Base-by-base conservation (phyloP, 345 rosid species). In the Carallia pectinifolia region DNA sequence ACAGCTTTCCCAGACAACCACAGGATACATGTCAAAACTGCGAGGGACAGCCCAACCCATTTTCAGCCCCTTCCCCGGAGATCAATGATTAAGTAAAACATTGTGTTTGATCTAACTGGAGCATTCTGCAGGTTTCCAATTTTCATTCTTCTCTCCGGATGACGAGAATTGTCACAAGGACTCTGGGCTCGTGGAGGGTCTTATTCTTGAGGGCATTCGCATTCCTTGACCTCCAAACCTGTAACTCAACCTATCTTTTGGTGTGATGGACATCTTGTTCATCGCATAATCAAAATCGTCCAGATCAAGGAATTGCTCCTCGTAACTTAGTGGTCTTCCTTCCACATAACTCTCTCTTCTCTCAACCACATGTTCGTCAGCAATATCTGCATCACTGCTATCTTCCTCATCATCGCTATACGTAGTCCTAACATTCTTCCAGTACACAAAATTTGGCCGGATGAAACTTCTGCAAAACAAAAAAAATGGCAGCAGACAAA, bases 181-280 rank as follows among this genome's bases (percentile, higher is more conserved):
- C 67, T 75, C 81, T 1, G 87, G 95, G 74, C 97, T 86, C 17
- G 80, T 90, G 16, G 93, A 90, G 29, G 98, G 95, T 71, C 95
- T 76, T 55, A 90, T 81, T 73, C 58, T 86, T 0, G 90, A 90
- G 12, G 97, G 97, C 97, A 92, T 92, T 69, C 74, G 84, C 67
- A 68, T 29, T 30, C 73, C 81, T 66, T 74, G 73, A 60, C 69
- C 82, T 0, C 83, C 85, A 38, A 76, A 79, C 75, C 67, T 71
- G 71, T 13, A 73, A 54, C 53, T 69, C 31, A 66, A 78, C 27
- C 83, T 69, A 63, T 81, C 81, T 77, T 82, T 89, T 0, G 96
- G 96, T 5, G 97, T 87, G 23, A 86, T 86, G 8, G 98, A 90
- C 98, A 93, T 93, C 67, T 86, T 90, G 75, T 80, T 85, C 83